phyloP scores from a whole-genome alignment of 2,329 filamentous ascomycete genomes.

The Fusarium transvaalense region DNA sequence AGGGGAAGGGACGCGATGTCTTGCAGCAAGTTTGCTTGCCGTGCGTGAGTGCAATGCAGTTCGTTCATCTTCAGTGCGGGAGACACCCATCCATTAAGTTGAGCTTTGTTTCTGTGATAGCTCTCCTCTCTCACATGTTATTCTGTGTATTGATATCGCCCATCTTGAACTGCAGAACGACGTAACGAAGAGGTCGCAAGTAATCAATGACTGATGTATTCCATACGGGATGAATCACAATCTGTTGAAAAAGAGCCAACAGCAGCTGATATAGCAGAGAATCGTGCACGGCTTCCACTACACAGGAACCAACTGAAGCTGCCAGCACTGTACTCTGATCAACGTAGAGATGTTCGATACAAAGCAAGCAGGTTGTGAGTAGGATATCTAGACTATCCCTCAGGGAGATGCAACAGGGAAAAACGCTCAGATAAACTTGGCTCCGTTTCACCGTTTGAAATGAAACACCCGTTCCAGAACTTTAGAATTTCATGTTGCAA shows the following conservation, averaged over 20 bases:
- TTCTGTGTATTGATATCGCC: not conserved
- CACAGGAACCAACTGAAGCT: conserved; percentile 20
- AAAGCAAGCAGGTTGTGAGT: not conserved
- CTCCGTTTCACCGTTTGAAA: conserved; percentile 26
- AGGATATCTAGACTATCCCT: not conserved
- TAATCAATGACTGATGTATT: conserved; percentile 3
- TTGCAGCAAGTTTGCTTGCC: conserved; percentile 27
- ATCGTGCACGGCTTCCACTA: conserved; percentile 22
- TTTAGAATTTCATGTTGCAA: conserved; percentile 17
- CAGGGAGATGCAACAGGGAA: not conserved
- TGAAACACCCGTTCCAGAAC: conserved; percentile 5
- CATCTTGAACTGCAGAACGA: not conserved
- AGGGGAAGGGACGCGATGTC: conserved; percentile 33
- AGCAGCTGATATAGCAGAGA: conserved; percentile 15
- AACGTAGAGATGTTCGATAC: conserved; percentile 3
- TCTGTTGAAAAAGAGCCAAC: conserved; percentile 13
- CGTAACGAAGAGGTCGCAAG: conserved; percentile 1
- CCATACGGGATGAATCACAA: not conserved
- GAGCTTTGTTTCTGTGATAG: not conserved
- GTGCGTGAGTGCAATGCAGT: not conserved
- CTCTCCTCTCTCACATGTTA: conserved; percentile 19
- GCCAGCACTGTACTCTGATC: not conserved
- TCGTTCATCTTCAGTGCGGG: conserved; percentile 23
- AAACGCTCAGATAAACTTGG: conserved; percentile 12
- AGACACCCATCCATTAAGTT: conserved; percentile 11